phyloP scores from a whole-genome alignment of 1,284 basidiomycete genomes.

The Melampsora occidentalis region DNA sequence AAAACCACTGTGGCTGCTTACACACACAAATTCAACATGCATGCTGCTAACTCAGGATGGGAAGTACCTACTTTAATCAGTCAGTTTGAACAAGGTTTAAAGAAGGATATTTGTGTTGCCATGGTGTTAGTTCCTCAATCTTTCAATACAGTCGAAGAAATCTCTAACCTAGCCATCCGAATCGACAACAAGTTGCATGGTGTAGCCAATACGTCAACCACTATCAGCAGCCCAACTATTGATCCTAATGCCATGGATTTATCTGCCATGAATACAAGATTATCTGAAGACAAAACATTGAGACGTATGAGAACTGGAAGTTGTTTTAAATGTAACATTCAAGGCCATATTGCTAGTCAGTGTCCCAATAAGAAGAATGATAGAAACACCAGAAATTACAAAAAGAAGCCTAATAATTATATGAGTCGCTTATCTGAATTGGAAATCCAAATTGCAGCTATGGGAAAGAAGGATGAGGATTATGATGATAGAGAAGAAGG shows the following conservation, averaged over 20 bases:
- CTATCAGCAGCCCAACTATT: not conserved
- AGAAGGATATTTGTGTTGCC: not conserved
- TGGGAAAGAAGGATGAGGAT: no score
- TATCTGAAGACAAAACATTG: not conserved
- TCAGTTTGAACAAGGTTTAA: not conserved
- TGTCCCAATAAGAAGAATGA: not conserved
- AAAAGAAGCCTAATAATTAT: not conserved
- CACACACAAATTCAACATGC: conserved; percentile 13
- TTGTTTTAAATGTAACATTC: not conserved
- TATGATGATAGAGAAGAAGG: not conserved
- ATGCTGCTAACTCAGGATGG: not conserved
- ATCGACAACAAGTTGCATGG: conserved; percentile 10
- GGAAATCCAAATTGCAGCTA: no score
- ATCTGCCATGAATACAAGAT: not conserved
- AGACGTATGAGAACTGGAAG: not conserved
- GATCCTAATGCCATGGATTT: not conserved
- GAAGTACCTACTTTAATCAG: not conserved
- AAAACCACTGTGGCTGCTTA: conserved; percentile 2
- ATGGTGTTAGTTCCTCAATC: no score
- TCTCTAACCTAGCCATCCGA: no score
- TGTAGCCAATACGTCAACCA: not conserved
- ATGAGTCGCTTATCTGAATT: no score
- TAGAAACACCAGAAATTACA: not conserved
- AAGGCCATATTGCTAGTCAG: not conserved
- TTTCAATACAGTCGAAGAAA: no score